Base-by-base conservation (phyloP, 148 eudicot species). In the Talinum fruticosum region DNA sequence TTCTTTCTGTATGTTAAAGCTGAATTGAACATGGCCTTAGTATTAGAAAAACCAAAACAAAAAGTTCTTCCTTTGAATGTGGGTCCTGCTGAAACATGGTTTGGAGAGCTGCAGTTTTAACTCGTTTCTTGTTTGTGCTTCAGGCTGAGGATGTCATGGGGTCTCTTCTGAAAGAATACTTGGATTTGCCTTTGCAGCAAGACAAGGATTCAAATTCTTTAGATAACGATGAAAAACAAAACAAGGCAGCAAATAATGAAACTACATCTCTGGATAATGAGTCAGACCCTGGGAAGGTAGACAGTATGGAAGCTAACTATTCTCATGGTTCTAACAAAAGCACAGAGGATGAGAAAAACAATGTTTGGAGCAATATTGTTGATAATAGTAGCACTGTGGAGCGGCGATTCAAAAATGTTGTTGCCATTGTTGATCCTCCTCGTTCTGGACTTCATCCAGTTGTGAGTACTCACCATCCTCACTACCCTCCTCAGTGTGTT, bases 381-480 rank as follows among this genome's bases (percentile, higher is more conserved):
- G 86, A 80, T 24, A 79, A 54, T 80, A 75, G 45, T 37, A 68
- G 34, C 68, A 71, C 79, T 36, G 35, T 47, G 29, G 57, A 78
- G 83, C 85, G 74, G 73, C 90, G 86, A 61, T 94, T 91, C 70
- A 87, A 83, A 72, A 95, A 91, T 83, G 86, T 92, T 45, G 98
- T 95, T 73, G 97, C 93, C 76, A 92, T 95, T 78, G 97, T 95
- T 75, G 98, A 95, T 85, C 98, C 98, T 84, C 98, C 98, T 44
- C 98, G 98, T 75, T 91, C 84, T 79, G 98, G 98, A 79, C 98
- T 95, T 87, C 98, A 95, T 82, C 96, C 98, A 23, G 76, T 88
- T 83, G 98, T 94, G 85, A 92, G 98, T 87, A 71, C 26, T 26
- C 74, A 24, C 67, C 47, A 44, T 75, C 65, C 35, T 51, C 37